Evolutionary conservation across 2,329 filamentous ascomycete genomes (phyloP).

Genomic region (Fusarium concolor): DNA sequence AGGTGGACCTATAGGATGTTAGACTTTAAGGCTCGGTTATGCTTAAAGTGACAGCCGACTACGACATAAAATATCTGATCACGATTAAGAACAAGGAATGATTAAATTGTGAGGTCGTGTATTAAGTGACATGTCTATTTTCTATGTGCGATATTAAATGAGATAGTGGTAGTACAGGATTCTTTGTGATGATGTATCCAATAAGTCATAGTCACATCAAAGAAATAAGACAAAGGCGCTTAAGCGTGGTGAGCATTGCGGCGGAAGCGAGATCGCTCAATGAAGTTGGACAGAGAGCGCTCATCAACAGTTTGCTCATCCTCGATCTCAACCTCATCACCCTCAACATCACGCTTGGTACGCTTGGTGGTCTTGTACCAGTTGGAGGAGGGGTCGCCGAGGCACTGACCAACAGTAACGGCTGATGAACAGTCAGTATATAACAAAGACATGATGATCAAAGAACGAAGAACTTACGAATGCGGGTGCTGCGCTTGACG

Average conservation of each 20-base stretch:
- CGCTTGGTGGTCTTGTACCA: conserved; percentile 33
- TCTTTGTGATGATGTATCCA: conserved; percentile 13
- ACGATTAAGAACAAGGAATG: neutral
- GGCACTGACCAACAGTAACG: conserved; percentile 46
- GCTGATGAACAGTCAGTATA: conserved; percentile 34
- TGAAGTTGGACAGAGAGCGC: conserved; percentile 17
- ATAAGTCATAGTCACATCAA: conserved; percentile 17
- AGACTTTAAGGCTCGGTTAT: conserved; percentile 1
- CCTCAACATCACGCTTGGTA: conserved; percentile 29
- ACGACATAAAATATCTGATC: neutral
- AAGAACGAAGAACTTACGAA: conserved; percentile 4
- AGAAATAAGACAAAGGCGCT: neutral
- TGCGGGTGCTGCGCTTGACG: conserved; percentile 25
- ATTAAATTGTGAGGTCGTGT: neutral
- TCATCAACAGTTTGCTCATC: conserved; percentile 17
- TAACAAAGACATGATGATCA: too few species aligned
- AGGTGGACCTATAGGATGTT: conserved; percentile 13
- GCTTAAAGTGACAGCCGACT: neutral
- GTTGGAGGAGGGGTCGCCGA: conserved; percentile 33
- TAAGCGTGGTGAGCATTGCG: conserved; percentile 11
- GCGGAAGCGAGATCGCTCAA: conserved; percentile 33
- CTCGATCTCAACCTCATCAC: neutral
- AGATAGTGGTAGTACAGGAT: conserved; percentile 15
- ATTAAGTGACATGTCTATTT: conserved; percentile 19
- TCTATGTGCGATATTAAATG: conserved; percentile 22